A percentile compares a stretch with the other conserved stretches of the same genome.
These are phyloP conservation scores for Dothistroma pini DNA, from an alignment of 2,329 filamentous ascomycete species.

Conservation along the genomic window DNA sequence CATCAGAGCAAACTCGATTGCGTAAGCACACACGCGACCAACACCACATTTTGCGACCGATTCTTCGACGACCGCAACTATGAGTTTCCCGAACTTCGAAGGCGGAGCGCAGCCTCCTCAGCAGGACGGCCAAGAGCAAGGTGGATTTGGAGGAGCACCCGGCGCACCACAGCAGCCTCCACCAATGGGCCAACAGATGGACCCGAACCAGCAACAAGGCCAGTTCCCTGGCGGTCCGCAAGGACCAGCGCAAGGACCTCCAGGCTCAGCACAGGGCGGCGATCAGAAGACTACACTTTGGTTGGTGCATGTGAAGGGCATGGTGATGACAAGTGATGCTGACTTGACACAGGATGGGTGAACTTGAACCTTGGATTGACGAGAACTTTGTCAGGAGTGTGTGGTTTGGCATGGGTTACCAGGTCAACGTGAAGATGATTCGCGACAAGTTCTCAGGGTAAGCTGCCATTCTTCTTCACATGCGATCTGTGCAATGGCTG, in stretches of 20 bases:
- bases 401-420: slow-evolving; percentile 89
- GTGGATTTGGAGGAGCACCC: slow-evolving; percentile 47
- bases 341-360: slow-evolving; percentile 77
- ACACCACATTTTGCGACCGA: slow-evolving; percentile 14
- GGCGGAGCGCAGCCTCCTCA: slow-evolving; percentile 58
- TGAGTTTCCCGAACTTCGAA: slow-evolving; percentile 67
- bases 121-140: slow-evolving; percentile 31
- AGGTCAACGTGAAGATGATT: slow-evolving; percentile 99
- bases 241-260: slow-evolving; percentile 40
- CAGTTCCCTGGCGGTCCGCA: slow-evolving; percentile 44
- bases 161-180: slow-evolving; percentile 48
- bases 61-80: slow-evolving; percentile 37
- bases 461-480: slow-evolving; percentile 31
- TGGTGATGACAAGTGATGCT: slow-evolving; percentile 1
- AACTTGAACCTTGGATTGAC: slow-evolving; percentile 98
- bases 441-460: slow-evolving; percentile 98
- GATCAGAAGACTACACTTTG: slow-evolving; percentile 53
- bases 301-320: slow-evolving; percentile 34
- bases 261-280: slow-evolving; percentile 35
- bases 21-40: slow-evolving; percentile 23
- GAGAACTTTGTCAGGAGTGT: slow-evolving; percentile 97
- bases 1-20: slow-evolving; percentile 16
- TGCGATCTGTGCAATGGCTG: slow-evolving; percentile 6
- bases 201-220: slow-evolving; percentile 45
- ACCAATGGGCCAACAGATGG: slow-evolving; percentile 56